These are phyloP conservation scores for Amanita subjunquillea DNA, from an alignment of 768 basidiomycete genomes.

Conservation along the genomic window DNA sequence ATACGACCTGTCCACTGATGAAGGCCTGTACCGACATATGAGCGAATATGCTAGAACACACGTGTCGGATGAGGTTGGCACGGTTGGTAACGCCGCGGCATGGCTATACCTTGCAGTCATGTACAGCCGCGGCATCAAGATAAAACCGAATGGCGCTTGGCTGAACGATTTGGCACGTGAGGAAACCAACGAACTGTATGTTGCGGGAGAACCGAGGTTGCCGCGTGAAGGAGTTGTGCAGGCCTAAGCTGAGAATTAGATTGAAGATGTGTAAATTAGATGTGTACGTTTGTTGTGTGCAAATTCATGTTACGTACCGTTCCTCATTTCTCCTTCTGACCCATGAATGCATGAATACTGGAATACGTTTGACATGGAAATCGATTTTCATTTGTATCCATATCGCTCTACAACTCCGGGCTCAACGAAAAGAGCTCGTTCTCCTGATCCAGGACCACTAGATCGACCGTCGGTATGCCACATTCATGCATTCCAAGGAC, in stretches of 20 bases:
- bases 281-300: slow-evolving; percentile 2
- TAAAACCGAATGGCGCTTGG: slow-evolving; percentile 78
- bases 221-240: slow-evolving; percentile 33
- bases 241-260: neutral
- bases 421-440: slow-evolving; percentile 47
- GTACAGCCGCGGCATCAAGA: slow-evolving; percentile 66
- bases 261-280: neutral
- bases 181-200: slow-evolving; percentile 67
- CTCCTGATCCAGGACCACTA: slow-evolving; percentile 35
- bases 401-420: slow-evolving; percentile 15
- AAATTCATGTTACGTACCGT: neutral
- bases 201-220: slow-evolving; percentile 56
- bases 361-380: slow-evolving; percentile 39
- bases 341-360: neutral
- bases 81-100: slow-evolving; percentile 67
- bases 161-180: slow-evolving; percentile 71
- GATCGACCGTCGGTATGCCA: slow-evolving; percentile 47
- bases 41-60: slow-evolving; percentile 62
- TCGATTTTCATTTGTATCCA: slow-evolving; percentile 34
- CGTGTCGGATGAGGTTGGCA: slow-evolving; percentile 77
- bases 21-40: slow-evolving; percentile 51
- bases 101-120: slow-evolving; percentile 67
- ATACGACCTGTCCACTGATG: slow-evolving; percentile 69
- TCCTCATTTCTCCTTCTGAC: neutral
- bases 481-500: slow-evolving; percentile 7